These are phyloP conservation scores for Beauveria brongniartii DNA, from an alignment of 2,329 filamentous ascomycete genomes.

Conservation along the genomic window DNA sequence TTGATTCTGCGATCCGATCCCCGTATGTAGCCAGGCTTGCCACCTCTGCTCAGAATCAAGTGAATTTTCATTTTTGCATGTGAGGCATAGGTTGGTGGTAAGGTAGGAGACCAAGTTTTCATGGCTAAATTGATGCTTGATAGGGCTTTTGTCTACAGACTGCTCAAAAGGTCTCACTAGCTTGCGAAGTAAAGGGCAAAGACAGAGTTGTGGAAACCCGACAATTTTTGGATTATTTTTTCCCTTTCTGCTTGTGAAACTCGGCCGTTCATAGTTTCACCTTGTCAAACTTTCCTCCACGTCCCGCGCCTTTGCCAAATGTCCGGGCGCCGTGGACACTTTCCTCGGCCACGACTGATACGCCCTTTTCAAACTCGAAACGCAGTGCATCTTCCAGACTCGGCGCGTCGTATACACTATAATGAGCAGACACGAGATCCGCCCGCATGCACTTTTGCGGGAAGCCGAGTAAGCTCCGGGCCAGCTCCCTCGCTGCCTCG, in stretches of 20 bases:
- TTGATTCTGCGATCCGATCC: too few relatives aligned
- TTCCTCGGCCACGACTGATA: conserved; percentile 33
- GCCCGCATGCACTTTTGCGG: conserved; percentile 44
- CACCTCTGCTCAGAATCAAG: neutral
- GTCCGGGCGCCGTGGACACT: conserved; percentile 23
- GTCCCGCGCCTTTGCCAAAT: conserved; percentile 11
- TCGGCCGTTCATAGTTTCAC: neutral
- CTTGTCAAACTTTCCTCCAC: conserved; percentile 8
- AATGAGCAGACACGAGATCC: conserved; percentile 40
- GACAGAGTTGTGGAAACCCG: too few relatives aligned
- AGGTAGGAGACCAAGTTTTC: too few relatives aligned
- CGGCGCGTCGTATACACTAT: conserved; percentile 38
- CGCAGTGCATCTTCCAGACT: conserved; percentile 42
- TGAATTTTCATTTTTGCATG: too few relatives aligned
- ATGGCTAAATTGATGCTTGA: too few relatives aligned
- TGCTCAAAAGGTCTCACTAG: too few relatives aligned
- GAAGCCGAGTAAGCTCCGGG: conserved; percentile 37
- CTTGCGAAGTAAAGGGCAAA: neutral
- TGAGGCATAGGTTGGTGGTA: too few relatives aligned
- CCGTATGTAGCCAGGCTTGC: too few relatives aligned
- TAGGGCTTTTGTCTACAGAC: too few relatives aligned
- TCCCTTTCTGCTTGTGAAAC: neutral
- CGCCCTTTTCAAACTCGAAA: conserved; percentile 37
- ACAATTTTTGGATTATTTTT: neutral
- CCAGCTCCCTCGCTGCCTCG: conserved; percentile 40